Evolutionary conservation across 129 eudicot genomes (phyloP).

Genomic region (Chrysanthemum seticuspe): DNA sequence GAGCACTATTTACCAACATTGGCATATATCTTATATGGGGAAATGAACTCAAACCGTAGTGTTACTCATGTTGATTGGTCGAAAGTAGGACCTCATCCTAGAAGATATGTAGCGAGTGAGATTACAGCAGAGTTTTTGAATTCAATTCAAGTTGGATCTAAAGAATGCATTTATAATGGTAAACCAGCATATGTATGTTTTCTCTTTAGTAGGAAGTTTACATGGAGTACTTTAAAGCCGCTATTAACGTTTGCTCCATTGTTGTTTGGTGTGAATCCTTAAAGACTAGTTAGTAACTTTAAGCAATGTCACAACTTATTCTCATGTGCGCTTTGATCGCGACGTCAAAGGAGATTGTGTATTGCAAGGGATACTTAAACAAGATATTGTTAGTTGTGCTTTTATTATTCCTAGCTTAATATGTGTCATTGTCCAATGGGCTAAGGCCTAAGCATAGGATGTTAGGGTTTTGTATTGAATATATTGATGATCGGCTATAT

Average conservation of each 20-base stretch:
- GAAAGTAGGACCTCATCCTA: constrained; percentile 34
- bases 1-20: constrained; percentile 42
- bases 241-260: constrained; percentile 26
- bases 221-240: constrained; percentile 31
- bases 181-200: constrained; percentile 24
- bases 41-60: constrained; percentile 32
- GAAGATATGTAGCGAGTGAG: constrained; percentile 17
- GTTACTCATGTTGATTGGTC: constrained; percentile 39
- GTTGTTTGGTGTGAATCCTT: constrained; percentile 26
- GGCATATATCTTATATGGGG: constrained; percentile 27
- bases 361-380: no score
- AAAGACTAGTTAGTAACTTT: background rate
- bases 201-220: constrained; percentile 41
- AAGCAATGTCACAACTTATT: background rate
- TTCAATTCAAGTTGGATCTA: constrained; percentile 27
- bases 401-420: no score
- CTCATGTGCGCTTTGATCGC: background rate
- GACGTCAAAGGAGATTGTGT: no score
- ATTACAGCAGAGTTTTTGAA: constrained; percentile 36
- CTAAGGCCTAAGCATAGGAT: no score
- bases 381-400: no score
- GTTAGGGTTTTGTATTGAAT: no score
- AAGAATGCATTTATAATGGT: constrained; percentile 28
- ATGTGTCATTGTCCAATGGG: no score
- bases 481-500: no score